Evolutionary conservation across 1,284 basidiomycete genomes (phyloP), one percentile per base, ranked within the genome.

Genomic region (Leccinum angustisporum): DNA sequence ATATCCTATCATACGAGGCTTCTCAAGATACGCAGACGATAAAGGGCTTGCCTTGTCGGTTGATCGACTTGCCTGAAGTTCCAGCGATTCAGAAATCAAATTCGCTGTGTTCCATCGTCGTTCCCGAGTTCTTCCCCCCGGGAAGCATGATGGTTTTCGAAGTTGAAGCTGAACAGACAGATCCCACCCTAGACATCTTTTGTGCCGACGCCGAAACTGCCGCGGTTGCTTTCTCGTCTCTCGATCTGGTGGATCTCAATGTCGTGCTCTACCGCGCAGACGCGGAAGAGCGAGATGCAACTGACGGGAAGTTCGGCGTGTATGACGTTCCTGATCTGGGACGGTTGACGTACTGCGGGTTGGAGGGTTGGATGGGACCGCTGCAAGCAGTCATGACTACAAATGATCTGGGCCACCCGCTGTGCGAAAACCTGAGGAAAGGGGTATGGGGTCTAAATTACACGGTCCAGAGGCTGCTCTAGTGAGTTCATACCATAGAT

Each of bases 361-460:
- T 98, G 56, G 94, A 98, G 74, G 96, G 95, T 1, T 98, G 95
- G 94, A 97, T 98, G 94, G 86, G 90, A 65, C 88, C 88, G 0
- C 78, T 98, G 58, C 82, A 86, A 48, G 84, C 87, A 63, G 86
- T 97, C 71, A 95, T 95, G 85, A 80, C 82, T 64, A 84, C 86
- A 70, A 98, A 97, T 74, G 95, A 98, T 72, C 83, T 98, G 7
- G 95, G 96, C 0, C 94, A 97, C 74, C 85, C 94, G 0, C 81
- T 98, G 5, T 97, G 94, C 70, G 87, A 81, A 9, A 93, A 98
- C 74, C 76, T 98, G 60, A 84, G 96, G 62, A 82, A 90, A 54
- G 95, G 96, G 6, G 82, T 82, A 11, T 98, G 96, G 95, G 90
- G 95, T 3, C 77, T 97, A 67, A 92, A 97, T 73, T 97, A 97